Base-by-base conservation (phyloP, 2,329 filamentous ascomycete genomes). In the Aspergillus tanneri region DNA sequence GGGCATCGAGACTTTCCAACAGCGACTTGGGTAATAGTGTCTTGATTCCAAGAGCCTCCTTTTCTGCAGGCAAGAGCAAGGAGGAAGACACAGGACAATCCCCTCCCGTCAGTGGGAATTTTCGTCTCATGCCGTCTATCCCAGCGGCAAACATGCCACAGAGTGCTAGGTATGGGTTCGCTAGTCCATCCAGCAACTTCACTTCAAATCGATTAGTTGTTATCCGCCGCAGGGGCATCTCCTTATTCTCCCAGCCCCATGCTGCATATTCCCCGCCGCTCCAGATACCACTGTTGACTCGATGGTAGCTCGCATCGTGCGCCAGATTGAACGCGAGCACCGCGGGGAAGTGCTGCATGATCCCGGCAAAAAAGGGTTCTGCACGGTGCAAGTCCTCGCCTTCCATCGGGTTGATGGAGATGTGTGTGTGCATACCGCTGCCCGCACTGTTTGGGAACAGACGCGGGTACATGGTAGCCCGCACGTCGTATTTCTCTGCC, bases 171-270 rank as follows among this genome's bases (percentile, higher is more conserved):
- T 64, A 64, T 4, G 61, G 63, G 40, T 64, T 65, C 8, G 62
- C 56, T 37, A 63, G 38, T 5, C 62, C 63, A 44, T 62, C 59
- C 45, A 61, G 47, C 4, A 60, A 42, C 42, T 63, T 65, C 8
- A 64, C 22, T 40, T 63, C 62, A 35, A 62, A 63, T 6, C 57
- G 49, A 11, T 60, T 57, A 0, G 34, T 7, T n/a, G 34, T 34
- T 12, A 64, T 54, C 10, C 55, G 54, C 2, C 61, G 59, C 8
- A 66, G 45, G 5, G 59, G 47, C 2, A 53, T 54, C 37, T 62
- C 61, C 16, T 59, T 60, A 36, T 63, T 65, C 40, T 57, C 52
- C 52, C 55, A 61, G 4, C 58, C 55, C 58, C 62, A 65, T 4
- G 50, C 49, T 1, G 58, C 56, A 37, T 56, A 65, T 12, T 63